Evolutionary conservation across 164 flowering plant genomes (phyloP).

Genomic region (Litsea cubeba): DNA sequence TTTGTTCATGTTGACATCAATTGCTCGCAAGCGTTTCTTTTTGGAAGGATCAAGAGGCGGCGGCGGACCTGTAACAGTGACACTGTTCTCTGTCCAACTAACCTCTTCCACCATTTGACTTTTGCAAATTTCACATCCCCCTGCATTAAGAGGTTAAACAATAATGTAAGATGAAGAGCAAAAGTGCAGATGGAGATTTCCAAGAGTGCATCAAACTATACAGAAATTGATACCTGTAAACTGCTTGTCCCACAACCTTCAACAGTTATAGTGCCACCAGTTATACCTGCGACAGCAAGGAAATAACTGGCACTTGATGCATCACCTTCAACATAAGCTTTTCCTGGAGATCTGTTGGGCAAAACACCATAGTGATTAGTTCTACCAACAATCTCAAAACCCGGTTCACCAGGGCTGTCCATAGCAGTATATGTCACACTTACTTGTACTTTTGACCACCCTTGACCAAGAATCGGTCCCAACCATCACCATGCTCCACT

Average conservation of each 20-base stretch:
- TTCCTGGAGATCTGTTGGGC: constrained; percentile 76
- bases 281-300: constrained; percentile 96
- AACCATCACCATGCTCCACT: constrained; percentile 67
- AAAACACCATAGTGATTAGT: constrained; percentile 3
- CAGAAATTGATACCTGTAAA: constrained; percentile 63
- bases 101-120: constrained; percentile 97
- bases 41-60: constrained; percentile 53
- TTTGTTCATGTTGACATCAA: constrained; percentile 99
- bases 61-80: constrained; percentile 88
- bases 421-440: constrained; percentile 12
- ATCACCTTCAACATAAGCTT: constrained; percentile 95
- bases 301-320: constrained; percentile 99
- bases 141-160: constrained; percentile 25
- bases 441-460: constrained; percentile 98
- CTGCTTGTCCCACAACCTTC: constrained; percentile 99
- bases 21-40: constrained; percentile 57
- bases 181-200: neutral
- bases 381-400: neutral
- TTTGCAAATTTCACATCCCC: constrained; percentile 99
- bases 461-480: constrained; percentile 75
- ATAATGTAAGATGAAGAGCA: neutral
- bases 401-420: neutral
- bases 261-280: constrained; percentile 96
- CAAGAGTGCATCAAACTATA: neutral
- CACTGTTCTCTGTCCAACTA: constrained; percentile 92